A percentile compares a stretch with the other conserved stretches of the same genome.
Evolutionary conservation across 140 eudicot species (phyloP).

Genomic region (Ambrosia hybrid): DNA sequence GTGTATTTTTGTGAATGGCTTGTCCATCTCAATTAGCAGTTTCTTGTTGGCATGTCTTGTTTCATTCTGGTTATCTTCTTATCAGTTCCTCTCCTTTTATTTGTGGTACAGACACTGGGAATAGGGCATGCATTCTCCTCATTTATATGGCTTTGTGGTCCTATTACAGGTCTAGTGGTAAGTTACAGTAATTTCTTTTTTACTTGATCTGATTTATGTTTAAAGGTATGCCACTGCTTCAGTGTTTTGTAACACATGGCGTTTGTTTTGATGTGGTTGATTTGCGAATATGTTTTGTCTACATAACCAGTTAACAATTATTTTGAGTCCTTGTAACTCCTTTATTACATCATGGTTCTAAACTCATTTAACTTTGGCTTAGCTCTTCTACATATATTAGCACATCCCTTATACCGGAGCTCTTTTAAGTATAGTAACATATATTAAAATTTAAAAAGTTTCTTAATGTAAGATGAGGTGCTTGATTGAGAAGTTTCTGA

Average conservation of each 20-base stretch:
- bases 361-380: slow-evolving; percentile 2
- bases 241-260: neutral
- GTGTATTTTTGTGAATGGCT: neutral
- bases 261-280: slow-evolving; percentile 11
- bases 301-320: slow-evolving; percentile 12
- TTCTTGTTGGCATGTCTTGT: slow-evolving; percentile 16
- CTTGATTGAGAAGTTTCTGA: slow-evolving; percentile 10
- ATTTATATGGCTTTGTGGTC: slow-evolving; percentile 98
- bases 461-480: slow-evolving; percentile 19
- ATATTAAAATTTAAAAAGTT: slow-evolving; percentile 14
- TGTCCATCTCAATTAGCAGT: neutral
- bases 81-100: slow-evolving; percentile 20
- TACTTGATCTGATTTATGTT: slow-evolving; percentile 13
- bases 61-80: slow-evolving; percentile 10
- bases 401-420: neutral
- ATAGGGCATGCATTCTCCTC: slow-evolving; percentile 94
- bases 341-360: neutral
- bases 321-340: slow-evolving; percentile 12
- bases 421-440: slow-evolving; percentile 22
- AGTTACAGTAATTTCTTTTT: slow-evolving; percentile 29
- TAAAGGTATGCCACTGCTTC: slow-evolving; percentile 10
- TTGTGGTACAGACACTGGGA: slow-evolving; percentile 83
- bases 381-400: slow-evolving; percentile 21
- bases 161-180: slow-evolving; percentile 98
- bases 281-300: neutral